A percentile compares a stretch with the other conserved stretches of the same genome.
Evolutionary conservation across 176 grass and related monocot species (phyloP).

Genomic region (Stipa capillata): DNA sequence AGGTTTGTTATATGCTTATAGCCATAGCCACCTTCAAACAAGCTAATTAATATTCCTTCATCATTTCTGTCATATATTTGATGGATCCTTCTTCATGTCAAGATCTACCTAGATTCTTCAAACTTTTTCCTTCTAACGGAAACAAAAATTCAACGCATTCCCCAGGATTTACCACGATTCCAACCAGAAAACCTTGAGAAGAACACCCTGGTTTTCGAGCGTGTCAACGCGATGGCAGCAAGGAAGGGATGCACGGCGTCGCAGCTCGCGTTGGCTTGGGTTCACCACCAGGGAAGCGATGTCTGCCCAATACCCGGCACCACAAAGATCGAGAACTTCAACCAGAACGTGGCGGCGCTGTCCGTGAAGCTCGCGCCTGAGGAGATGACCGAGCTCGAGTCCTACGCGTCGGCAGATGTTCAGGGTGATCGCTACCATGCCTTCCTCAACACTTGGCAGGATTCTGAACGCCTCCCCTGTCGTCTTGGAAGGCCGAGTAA

Average conservation of each 20-base stretch:
- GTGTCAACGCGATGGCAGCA: neutral
- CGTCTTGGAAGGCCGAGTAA: slow-evolving; percentile 47
- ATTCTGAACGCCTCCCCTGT: slow-evolving; percentile 44
- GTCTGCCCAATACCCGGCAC: slow-evolving; percentile 68
- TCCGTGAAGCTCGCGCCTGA: slow-evolving; percentile 31
- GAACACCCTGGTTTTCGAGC: slow-evolving; percentile 19
- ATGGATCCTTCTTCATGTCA: too few relatives aligned
- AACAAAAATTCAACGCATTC: neutral
- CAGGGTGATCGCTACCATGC: slow-evolving; percentile 22
- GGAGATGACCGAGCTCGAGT: slow-evolving; percentile 50
- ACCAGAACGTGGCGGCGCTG: slow-evolving; percentile 39
- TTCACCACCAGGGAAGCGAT: slow-evolving; percentile 50
- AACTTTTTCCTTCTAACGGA: too few relatives aligned
- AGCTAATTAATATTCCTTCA: neutral
- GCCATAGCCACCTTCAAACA: too few relatives aligned
- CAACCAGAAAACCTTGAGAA: slow-evolving; percentile 42
- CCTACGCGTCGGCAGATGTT: neutral
- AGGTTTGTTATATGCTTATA: too few relatives aligned
- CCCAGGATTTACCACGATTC: slow-evolving; percentile 37
- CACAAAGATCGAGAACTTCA: slow-evolving; percentile 49
- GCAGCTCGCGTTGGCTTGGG: slow-evolving; percentile 51
- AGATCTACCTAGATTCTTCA: too few relatives aligned
- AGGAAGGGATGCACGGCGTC: neutral
- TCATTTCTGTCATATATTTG: neutral
- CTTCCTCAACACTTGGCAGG: slow-evolving; percentile 14